A percentile compares a stretch with the other conserved stretches of the same genome.
phyloP scores from a whole-genome alignment of 1,139 yeast species.

The Geotrichum europaeum region DNA sequence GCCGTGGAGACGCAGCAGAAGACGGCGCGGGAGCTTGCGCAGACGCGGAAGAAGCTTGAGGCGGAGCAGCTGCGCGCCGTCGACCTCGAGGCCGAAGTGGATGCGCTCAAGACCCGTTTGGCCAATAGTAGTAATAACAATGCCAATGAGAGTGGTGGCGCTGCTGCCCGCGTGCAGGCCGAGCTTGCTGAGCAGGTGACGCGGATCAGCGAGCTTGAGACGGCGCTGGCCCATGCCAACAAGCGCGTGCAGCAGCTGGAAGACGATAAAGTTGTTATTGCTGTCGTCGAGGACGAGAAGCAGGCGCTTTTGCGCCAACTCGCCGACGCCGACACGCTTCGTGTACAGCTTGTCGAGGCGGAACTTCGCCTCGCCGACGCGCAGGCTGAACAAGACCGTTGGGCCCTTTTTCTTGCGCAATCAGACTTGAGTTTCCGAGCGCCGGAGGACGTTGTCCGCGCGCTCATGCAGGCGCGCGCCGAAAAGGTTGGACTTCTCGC shows the following conservation, averaged over 20 bases:
- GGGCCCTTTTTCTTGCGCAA: slow-evolving; percentile 32
- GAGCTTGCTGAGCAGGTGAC: slow-evolving; percentile 54
- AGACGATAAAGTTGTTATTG: slow-evolving; percentile 42
- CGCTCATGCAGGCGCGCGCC: slow-evolving; percentile 31
- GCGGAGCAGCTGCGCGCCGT: slow-evolving; percentile 2
- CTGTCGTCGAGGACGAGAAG: slow-evolving; percentile 50
- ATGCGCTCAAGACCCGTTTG: slow-evolving; percentile 34
- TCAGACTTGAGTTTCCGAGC: slow-evolving; percentile 28
- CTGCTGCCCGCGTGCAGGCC: slow-evolving; percentile 21
- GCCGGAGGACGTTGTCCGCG: slow-evolving; percentile 34
- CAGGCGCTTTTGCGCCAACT: slow-evolving; percentile 41
- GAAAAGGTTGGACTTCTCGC: slow-evolving; percentile 32
- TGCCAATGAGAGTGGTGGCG: not conserved
- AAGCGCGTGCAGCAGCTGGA: slow-evolving; percentile 42
- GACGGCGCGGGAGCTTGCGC: not conserved
- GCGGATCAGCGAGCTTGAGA: slow-evolving; percentile 52
- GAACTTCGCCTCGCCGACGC: slow-evolving; percentile 50
- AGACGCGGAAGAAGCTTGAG: slow-evolving; percentile 1
- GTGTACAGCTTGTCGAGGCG: slow-evolving; percentile 45
- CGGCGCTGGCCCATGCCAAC: slow-evolving; percentile 44
- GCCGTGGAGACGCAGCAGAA: slow-evolving; percentile 14
- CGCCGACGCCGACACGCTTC: slow-evolving; percentile 40
- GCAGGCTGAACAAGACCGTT: slow-evolving; percentile 40
- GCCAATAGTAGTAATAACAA: not conserved
- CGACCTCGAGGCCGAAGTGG: slow-evolving; percentile 11